Conservation (phyloP, 129 eudicot genomes). For the Saposhnikovia divaricata region DNA sequence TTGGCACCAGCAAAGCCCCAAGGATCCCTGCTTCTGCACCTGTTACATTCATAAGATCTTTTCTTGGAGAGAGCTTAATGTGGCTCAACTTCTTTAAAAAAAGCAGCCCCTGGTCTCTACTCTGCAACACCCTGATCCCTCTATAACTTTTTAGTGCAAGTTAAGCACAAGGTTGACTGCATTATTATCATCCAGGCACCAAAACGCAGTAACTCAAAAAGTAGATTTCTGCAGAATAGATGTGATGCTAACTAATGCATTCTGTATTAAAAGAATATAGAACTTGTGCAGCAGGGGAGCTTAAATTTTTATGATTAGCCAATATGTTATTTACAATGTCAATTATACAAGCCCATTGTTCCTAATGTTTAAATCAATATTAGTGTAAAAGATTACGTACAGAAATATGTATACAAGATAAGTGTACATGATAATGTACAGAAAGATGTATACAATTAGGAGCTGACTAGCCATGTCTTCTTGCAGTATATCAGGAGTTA, state of each 20-base stretch:
- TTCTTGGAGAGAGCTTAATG: no score
- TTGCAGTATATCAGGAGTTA: not conserved
- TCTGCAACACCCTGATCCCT: no score
- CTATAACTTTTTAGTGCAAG: no score
- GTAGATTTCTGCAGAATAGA: not conserved
- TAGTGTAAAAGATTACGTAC: not conserved
- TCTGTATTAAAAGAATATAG: not conserved
- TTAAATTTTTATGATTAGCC: not conserved
- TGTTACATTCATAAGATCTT: no score
- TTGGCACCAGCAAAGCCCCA: no score
- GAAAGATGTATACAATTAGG: not conserved
- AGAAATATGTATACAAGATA: not conserved
- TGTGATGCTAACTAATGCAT: not conserved
- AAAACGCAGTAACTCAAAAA: not conserved
- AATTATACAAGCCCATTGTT: not conserved
- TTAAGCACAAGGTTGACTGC: no score
- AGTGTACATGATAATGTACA: not conserved
- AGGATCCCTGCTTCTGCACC: no score
- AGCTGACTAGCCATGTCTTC: not conserved
- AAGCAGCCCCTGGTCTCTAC: no score
- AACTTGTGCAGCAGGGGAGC: not conserved
- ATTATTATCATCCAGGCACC: no score
- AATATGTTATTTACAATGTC: not conserved
- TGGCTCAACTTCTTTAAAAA: no score
- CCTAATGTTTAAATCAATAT: not conserved